Evolutionary conservation across 306 rosid genomes (phyloP).

Genomic region (Gleditsia sinensis): DNA sequence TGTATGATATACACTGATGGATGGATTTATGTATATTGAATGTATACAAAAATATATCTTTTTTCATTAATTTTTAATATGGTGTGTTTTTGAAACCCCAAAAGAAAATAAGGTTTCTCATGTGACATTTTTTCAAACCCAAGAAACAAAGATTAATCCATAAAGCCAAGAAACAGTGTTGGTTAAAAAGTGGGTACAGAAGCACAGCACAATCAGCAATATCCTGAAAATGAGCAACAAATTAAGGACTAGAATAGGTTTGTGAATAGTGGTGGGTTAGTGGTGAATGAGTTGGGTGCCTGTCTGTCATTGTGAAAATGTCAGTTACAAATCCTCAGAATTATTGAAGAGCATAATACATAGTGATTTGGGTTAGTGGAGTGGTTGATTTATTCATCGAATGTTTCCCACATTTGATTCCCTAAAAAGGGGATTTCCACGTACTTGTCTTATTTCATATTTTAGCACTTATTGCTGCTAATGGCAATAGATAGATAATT

Average conservation of each 20-base stretch:
- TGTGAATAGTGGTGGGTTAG: too few relatives aligned
- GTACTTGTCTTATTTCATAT: slow-evolving; percentile 61
- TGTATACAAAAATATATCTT: too few relatives aligned
- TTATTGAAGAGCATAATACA: slow-evolving; percentile 43
- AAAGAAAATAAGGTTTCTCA: too few relatives aligned
- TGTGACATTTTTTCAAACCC: too few relatives aligned
- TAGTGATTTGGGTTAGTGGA: slow-evolving; percentile 59
- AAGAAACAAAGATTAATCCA: slow-evolving; percentile 35
- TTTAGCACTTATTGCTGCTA: too few relatives aligned
- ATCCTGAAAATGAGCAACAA: slow-evolving; percentile 71
- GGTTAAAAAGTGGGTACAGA: slow-evolving; percentile 38
- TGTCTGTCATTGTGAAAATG: slow-evolving; percentile 58
- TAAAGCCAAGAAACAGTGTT: slow-evolving; percentile 67
- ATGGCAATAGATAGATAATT: too few relatives aligned
- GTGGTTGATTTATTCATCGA: slow-evolving; percentile 54
- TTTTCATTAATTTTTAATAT: too few relatives aligned
- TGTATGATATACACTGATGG: too few relatives aligned
- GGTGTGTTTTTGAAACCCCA: too few relatives aligned
- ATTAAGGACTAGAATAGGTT: too few relatives aligned
- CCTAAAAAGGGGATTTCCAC: slow-evolving; percentile 65
- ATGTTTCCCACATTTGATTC: slow-evolving; percentile 74
- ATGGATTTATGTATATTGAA: too few relatives aligned
- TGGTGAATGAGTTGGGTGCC: slow-evolving; percentile 80
- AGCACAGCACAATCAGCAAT: slow-evolving; percentile 57
- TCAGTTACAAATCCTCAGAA: slow-evolving; percentile 46